These are phyloP conservation scores for Metarhizium robertsii DNA, from an alignment of 2,329 filamentous ascomycete genomes.

Conservation along the genomic window DNA sequence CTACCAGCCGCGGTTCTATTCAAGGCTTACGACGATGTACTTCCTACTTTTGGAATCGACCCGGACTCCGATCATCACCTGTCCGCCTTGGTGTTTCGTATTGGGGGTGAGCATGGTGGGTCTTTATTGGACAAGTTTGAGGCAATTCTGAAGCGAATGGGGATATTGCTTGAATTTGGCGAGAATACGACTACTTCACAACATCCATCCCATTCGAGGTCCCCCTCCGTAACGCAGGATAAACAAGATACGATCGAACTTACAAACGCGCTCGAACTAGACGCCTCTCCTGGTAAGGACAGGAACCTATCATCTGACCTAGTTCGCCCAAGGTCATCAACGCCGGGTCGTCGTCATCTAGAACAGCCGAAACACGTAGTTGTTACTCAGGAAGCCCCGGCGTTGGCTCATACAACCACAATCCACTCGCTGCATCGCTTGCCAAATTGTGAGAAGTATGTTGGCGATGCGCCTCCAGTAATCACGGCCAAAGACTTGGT, in stretches of 20 bases:
- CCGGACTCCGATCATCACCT: slow-evolving; percentile 67
- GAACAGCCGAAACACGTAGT: background rate
- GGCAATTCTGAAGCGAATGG: slow-evolving; percentile 56
- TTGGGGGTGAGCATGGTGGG: slow-evolving; percentile 55
- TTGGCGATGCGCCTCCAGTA: background rate
- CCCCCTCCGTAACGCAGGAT: background rate
- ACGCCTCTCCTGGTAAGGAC: background rate
- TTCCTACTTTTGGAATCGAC: slow-evolving; percentile 61
- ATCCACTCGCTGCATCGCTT: background rate
- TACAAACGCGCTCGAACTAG: background rate
- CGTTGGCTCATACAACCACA: background rate
- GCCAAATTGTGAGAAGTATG: background rate
- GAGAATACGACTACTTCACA: slow-evolving; percentile 16
- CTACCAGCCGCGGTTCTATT: slow-evolving; percentile 72
- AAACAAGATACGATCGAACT: background rate
- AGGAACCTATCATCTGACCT: background rate
- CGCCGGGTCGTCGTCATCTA: background rate
- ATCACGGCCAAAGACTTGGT: background rate
- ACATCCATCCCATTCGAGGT: background rate
- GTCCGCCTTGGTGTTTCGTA: slow-evolving; percentile 68
- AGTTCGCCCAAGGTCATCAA: background rate
- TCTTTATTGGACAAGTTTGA: slow-evolving; percentile 62
- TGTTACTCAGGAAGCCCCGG: background rate
- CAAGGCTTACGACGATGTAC: slow-evolving; percentile 66
- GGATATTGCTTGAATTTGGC: slow-evolving; percentile 60